These are phyloP conservation scores for carrot (Daucus carota) DNA, from an alignment of 129 eudicot species.

Conservation along the genomic window DNA sequence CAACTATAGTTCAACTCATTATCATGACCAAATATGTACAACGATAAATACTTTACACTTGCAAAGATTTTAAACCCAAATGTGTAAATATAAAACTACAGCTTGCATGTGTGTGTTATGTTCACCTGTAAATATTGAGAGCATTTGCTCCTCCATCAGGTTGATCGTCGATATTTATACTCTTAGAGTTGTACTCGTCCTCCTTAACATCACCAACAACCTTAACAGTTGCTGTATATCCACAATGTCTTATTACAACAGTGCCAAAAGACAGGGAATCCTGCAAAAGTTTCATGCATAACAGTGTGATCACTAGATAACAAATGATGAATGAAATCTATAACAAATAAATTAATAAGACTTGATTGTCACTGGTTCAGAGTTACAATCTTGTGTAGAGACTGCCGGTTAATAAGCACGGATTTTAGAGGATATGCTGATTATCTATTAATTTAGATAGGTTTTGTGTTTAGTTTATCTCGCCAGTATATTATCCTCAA, in stretches of 20 bases:
- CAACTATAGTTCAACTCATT: background rate
- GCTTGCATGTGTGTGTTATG: background rate
- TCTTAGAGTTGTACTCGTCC: constrained; percentile 36
- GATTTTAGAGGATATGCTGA: background rate
- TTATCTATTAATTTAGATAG: background rate
- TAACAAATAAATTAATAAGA: background rate
- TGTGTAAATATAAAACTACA: background rate
- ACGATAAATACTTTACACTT: background rate
- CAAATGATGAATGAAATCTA: background rate
- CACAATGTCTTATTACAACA: constrained; percentile 72
- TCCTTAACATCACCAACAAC: constrained; percentile 74
- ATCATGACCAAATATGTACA: background rate
- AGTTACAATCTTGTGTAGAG: background rate
- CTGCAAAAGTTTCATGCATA: constrained; percentile 31
- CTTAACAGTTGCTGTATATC: constrained; percentile 70
- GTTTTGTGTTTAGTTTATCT: background rate
- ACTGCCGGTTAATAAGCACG: background rate
- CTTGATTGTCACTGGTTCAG: background rate
- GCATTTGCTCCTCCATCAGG: constrained; percentile 97
- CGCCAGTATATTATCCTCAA: background rate
- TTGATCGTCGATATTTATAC: constrained; percentile 78
- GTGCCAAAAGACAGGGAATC: constrained; percentile 66
- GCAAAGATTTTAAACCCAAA: background rate
- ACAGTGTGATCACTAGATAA: background rate
- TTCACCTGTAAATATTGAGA: constrained; percentile 84